Base-by-base conservation (phyloP, 257 asterid genomes). In the Mentha longifolia region DNA sequence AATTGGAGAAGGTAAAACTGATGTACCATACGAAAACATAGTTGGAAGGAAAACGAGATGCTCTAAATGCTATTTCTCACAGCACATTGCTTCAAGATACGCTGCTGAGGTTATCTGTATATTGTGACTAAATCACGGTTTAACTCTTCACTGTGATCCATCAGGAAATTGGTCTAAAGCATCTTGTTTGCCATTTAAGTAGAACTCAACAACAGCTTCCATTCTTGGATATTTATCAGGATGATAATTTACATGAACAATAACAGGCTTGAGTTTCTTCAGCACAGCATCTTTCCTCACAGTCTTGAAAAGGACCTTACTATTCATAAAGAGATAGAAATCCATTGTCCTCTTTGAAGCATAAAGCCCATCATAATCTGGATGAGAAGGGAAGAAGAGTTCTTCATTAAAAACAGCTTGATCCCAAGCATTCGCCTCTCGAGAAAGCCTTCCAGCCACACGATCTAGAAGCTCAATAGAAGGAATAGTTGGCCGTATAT, bases 401-500 rank as follows among this genome's bases (percentile, higher is more conserved):
- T 86, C 96, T 59, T 91, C 95, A 8, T 91, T 91, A 70, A 81
- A 91, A 49, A 91, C 96, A 4, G 96, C 97, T 80, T 91, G 97
- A 70, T 91, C 97, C 97, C 97, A 91, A 12, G 87, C 67, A 0
- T 73, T 76, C 6, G 68, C 61, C 66, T 86, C 81, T 35, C 61
- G 61, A n/a, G 88, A 78, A 68, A 91, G 85, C 82, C 96, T 78
- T 13, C 37, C 81, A 43, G 92, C 92, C 14, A 88, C 87, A 1
- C 97, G 86, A 79, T 91, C 96, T 85, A 91, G 74, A 56, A 91
- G 92, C 91, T 91, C 97, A 22, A 91, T 88, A 7, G 92, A 81
- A 58, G 96, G 95, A 55, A 85, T 56, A 9, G 97, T 88, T 9
- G 97, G 96, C 80, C 97, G 75, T 16, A 91, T 85, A 66, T 82